Percentiles rank a stretch among this genome's conserved stretches.
phyloP scores from a whole-genome alignment of 2,329 filamentous ascomycete genomes.

The Calcarisporium arbuscula region DNA sequence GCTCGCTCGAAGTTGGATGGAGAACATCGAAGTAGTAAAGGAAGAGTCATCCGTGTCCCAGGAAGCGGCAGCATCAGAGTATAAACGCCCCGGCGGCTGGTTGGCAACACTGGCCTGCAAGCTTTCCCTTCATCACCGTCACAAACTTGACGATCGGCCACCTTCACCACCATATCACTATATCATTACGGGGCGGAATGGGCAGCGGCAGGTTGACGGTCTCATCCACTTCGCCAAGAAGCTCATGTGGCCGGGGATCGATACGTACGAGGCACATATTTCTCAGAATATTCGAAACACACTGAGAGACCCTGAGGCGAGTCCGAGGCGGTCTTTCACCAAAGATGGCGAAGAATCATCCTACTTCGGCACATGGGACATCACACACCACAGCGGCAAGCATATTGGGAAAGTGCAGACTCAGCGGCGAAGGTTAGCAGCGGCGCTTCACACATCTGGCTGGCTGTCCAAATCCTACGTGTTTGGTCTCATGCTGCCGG shows the following conservation, averaged over 20 bases:
- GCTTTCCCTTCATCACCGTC: constrained; percentile 38
- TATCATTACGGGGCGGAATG: constrained; percentile 48
- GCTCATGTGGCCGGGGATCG: constrained; percentile 56
- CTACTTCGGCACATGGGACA: constrained; percentile 39
- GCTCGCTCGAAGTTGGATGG: constrained; percentile 59
- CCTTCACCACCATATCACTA: constrained; percentile 31
- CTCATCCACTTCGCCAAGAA: constrained; percentile 58
- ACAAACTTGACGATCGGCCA: constrained; percentile 27
- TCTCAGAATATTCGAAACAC: constrained; percentile 39
- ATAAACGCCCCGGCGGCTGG: constrained; percentile 40
- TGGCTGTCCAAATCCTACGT: constrained; percentile 65
- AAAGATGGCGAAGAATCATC: constrained; percentile 26
- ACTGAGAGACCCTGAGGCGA: too few species aligned
- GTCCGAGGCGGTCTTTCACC: constrained; percentile 23
- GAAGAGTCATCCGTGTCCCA: constrained; percentile 22
- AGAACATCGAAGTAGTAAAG: constrained; percentile 56
- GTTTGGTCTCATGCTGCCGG: constrained; percentile 58
- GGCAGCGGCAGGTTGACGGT: constrained; percentile 53
- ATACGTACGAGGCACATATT: constrained; percentile 42
- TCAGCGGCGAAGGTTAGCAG: constrained; percentile 48
- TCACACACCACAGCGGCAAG: constrained; percentile 22
- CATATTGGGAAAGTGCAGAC: constrained; percentile 27
- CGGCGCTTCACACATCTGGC: constrained; percentile 51
- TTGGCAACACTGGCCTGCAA: constrained; percentile 51
- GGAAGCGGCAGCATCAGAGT: constrained; percentile 13